These are phyloP conservation scores for Arabidopsis arenosa DNA, from an alignment of 345 rosid genomes.

Conservation along the genomic window DNA sequence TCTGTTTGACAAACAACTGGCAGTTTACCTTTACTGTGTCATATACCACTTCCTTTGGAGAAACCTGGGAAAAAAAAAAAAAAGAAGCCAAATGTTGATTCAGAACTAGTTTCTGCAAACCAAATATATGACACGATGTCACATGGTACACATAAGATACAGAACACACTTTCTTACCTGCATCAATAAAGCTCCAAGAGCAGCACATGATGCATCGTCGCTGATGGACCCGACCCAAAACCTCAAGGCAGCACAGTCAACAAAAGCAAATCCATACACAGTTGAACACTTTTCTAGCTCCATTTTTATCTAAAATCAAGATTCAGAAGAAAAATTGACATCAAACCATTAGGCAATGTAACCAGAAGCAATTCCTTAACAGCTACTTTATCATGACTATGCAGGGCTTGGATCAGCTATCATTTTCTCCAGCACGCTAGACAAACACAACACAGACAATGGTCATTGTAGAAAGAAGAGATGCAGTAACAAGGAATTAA, in stretches of 20 bases:
- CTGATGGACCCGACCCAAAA: slow-evolving; percentile 85
- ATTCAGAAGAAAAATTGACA: slow-evolving; percentile 9
- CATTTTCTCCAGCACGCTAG: slow-evolving; percentile 8
- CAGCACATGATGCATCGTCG: slow-evolving; percentile 82
- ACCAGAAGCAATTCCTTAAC: slow-evolving; percentile 7
- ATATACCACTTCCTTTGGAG: slow-evolving; percentile 90
- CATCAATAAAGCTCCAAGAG: slow-evolving; percentile 89
- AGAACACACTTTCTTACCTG: slow-evolving; percentile 62
- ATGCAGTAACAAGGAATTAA: slow-evolving; percentile 27
- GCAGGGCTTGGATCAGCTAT: not conserved
- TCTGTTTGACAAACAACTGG: slow-evolving; percentile 20
- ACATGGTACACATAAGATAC: slow-evolving; percentile 27
- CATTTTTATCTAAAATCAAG: slow-evolving; percentile 51
- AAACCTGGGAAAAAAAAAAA: slow-evolving; percentile 57
- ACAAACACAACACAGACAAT: slow-evolving; percentile 25
- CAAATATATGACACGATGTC: slow-evolving; percentile 11
- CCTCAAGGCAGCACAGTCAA: slow-evolving; percentile 90
- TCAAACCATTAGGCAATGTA: slow-evolving; percentile 22
- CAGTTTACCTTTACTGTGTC: slow-evolving; percentile 68
- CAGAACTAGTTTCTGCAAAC: slow-evolving; percentile 23
- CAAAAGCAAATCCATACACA: slow-evolving; percentile 89
- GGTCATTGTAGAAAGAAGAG: not conserved
- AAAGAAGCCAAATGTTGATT: slow-evolving; percentile 13
- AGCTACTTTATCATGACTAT: not conserved
- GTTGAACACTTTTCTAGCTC: slow-evolving; percentile 57